Base-by-base conservation (phyloP, 257 asterid species). In the Paraleonurus japonicus region DNA sequence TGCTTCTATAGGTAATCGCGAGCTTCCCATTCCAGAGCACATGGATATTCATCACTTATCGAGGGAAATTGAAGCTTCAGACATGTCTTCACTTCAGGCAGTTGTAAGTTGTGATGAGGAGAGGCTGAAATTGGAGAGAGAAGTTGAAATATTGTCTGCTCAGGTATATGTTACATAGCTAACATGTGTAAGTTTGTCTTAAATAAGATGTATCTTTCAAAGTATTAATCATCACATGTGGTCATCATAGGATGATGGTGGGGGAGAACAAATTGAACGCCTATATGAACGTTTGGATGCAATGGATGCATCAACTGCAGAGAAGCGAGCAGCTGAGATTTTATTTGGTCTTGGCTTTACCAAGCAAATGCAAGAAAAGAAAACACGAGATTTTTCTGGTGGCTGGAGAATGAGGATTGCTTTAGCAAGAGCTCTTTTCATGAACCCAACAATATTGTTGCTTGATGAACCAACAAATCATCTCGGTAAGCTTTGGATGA, bases 321-420 rank as follows among this genome's bases (percentile, higher is more conserved):
- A 93, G 85, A 93, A 93, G 76, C 92, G 98, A 67, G 99, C 99
- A 77, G 99, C 99, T 50, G 99, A 95, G 83, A 92, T 95, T 67
- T 74, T 95, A 66, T 87, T 57, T 80, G 98, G 99, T 60, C 99
- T 95, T 75, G 99, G 99, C 50, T 95, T 95, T 74, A 68, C 60
- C 84, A 95, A 95, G 81, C 65, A 85, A 78, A 95, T 95, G 98
- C 99, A 95, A 83, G 92, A 51, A 47, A 85, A 89, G 95, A 95
- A 92, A 76, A 95, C 99, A 22, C 84, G 88, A 3, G 99, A 95
- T 70, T 95, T 95, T 67, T 95, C 99, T 73, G 99, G 99, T 77
- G 98, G 99, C 16, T 95, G 99, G 99, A 89, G 99, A 75, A 95
- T 95, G 99, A 89, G 99, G 79, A 92, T 95, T 74, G 98, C 99